Conservation (phyloP, 345 rosid genomes). For the Bruguiera sexangula region DNA sequence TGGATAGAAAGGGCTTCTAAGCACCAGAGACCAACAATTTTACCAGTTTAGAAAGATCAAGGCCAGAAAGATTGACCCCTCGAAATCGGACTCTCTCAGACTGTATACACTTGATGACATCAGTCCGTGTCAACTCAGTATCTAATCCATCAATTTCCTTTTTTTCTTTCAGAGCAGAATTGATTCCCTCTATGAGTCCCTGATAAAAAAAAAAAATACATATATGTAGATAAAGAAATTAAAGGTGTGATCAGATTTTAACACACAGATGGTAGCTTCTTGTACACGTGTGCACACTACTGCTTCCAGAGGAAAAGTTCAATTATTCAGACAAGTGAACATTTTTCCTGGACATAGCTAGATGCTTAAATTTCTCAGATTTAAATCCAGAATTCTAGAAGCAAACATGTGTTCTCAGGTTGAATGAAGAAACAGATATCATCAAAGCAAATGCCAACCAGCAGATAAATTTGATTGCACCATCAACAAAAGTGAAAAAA, state of each 20-base stretch:
- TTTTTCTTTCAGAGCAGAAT: slow-evolving; percentile 37
- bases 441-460: no score
- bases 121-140: slow-evolving; percentile 68
- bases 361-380: no score
- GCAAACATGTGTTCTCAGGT: no score
- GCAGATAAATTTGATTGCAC: no score
- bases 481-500: no score
- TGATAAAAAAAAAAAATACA: slow-evolving; percentile 18
- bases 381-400: no score
- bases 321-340: no score
- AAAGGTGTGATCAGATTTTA: no score
- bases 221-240: no score
- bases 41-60: slow-evolving; percentile 96
- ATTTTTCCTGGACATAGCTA: no score
- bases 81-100: slow-evolving; percentile 70
- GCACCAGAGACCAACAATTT: not conserved
- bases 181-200: slow-evolving; percentile 69
- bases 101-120: slow-evolving; percentile 89
- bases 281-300: not conserved
- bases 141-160: slow-evolving; percentile 52
- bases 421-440: no score
- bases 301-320: no score
- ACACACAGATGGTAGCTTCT: not conserved
- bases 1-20: not conserved
- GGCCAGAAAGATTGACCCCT: slow-evolving; percentile 81